Conservation (phyloP, 768 basidiomycete species). For the Crucibulum laeve region DNA sequence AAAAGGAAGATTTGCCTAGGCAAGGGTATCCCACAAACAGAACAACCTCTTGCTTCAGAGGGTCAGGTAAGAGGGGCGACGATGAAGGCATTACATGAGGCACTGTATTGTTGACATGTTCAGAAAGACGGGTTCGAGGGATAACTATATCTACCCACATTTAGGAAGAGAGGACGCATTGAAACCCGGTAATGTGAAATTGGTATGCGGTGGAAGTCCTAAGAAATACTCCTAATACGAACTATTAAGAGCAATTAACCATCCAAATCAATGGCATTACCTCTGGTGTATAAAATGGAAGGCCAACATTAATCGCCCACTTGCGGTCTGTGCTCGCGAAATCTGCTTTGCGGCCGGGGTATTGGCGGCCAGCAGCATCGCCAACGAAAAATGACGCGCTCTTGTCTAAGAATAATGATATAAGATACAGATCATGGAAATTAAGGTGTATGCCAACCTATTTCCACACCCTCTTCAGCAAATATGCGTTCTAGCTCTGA, state of each 20-base stretch:
- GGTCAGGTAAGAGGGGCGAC: conserved; percentile 40
- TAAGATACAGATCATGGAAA: background rate
- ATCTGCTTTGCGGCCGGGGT: conserved; percentile 43
- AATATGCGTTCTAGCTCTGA: conserved; percentile 64
- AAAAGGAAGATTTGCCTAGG: conserved; percentile 84
- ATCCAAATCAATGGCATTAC: conserved; percentile 27
- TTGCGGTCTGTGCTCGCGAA: conserved; percentile 83
- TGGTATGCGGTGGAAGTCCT: conserved; percentile 35
- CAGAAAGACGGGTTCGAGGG: background rate
- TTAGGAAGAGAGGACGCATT: conserved; percentile 44
- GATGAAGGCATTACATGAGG: conserved; percentile 48
- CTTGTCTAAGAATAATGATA: conserved; percentile 44
- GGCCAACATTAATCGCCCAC: conserved; percentile 72
- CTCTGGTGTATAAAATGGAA: conserved; percentile 84
- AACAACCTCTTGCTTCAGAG: conserved; percentile 35
- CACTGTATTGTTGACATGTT: conserved; percentile 24
- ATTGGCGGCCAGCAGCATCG: conserved; percentile 80
- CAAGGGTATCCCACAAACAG: conserved; percentile 51
- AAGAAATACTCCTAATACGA: conserved; percentile 73
- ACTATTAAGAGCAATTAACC: background rate
- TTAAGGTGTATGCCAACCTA: conserved; percentile 55
- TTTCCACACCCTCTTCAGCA: conserved; percentile 46
- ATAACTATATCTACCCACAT: conserved; percentile 19
- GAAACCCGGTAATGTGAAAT: conserved; percentile 61
- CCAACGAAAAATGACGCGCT: conserved; percentile 74